Percentiles rank a stretch among this genome's conserved stretches.
Evolutionary conservation across 2,329 filamentous ascomycete genomes (phyloP).

Genomic region (Alternaria gaisen): DNA sequence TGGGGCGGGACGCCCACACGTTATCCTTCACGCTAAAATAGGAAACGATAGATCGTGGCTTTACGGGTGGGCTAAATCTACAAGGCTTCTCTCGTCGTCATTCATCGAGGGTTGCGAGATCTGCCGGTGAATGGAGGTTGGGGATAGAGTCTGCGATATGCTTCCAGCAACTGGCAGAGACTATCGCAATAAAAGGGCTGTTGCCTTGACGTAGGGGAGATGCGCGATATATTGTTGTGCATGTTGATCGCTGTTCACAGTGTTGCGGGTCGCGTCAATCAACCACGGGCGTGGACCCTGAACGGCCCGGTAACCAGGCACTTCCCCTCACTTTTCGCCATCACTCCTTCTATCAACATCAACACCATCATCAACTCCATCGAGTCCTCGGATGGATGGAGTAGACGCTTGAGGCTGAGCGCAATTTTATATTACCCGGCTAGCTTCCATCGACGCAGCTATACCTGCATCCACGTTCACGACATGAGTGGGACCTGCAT

Average conservation of each 20-base stretch:
- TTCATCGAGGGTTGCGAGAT: conserved; percentile 2
- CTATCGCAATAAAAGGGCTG: neutral
- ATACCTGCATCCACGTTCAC: conserved; percentile 5
- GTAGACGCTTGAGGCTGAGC: neutral
- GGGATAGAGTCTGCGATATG: neutral
- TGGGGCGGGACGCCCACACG: neutral
- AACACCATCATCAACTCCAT: neutral
- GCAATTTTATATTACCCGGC: conserved; percentile 11
- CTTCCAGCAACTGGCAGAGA: neutral
- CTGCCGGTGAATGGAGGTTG: neutral
- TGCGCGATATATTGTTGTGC: conserved; percentile 17
- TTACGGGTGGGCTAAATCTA: conserved; percentile 6
- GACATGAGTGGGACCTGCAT: conserved; percentile 26
- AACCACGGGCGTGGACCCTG: conserved; percentile 14
- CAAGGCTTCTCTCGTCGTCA: conserved; percentile 7
- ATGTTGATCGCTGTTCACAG: conserved; percentile 16
- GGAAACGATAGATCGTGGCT: conserved; percentile 10
- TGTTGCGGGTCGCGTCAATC: conserved; percentile 16
- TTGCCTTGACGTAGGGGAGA: neutral
- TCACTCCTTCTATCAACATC: neutral
- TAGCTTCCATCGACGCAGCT: neutral
- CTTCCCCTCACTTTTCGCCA: conserved; percentile 1
- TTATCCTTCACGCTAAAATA: neutral
- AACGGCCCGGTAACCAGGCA: conserved; percentile 22
- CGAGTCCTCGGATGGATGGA: neutral